phyloP scores from a whole-genome alignment of 306 rosid genomes.

The Rosa multiflora region DNA sequence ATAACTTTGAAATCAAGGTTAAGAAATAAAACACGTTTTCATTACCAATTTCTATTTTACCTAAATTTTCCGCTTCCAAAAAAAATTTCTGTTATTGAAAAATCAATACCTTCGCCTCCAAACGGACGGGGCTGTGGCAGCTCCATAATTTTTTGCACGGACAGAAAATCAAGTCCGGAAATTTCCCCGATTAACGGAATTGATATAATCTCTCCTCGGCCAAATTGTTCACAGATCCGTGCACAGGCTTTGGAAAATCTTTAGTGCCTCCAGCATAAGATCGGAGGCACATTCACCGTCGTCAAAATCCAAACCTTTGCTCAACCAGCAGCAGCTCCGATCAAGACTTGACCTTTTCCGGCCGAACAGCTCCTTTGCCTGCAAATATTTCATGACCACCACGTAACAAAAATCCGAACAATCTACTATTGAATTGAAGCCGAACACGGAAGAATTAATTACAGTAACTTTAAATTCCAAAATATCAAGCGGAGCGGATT shows the following conservation, averaged over 20 bases:
- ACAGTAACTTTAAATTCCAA: no score
- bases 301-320: neutral
- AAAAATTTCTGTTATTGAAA: conserved; percentile 12
- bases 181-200: neutral
- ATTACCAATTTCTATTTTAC: neutral
- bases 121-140: conserved; percentile 78
- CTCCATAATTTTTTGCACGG: conserved; percentile 50
- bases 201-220: neutral
- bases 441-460: neutral
- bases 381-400: neutral
- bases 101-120: conserved; percentile 64
- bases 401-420: conserved; percentile 22
- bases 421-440: conserved; percentile 36
- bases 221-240: conserved; percentile 43
- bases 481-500: no score
- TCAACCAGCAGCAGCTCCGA: neutral
- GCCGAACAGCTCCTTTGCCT: neutral
- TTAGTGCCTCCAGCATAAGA: conserved; percentile 33
- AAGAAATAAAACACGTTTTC: neutral
- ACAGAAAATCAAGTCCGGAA: neutral
- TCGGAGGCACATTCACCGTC: conserved; percentile 46
- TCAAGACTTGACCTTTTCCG: neutral
- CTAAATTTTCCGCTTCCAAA: neutral
- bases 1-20: conserved; percentile 29
- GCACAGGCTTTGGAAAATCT: neutral